These are phyloP conservation scores for Dioszegia hungarica DNA, from an alignment of 768 basidiomycete species.

Conservation along the genomic window DNA sequence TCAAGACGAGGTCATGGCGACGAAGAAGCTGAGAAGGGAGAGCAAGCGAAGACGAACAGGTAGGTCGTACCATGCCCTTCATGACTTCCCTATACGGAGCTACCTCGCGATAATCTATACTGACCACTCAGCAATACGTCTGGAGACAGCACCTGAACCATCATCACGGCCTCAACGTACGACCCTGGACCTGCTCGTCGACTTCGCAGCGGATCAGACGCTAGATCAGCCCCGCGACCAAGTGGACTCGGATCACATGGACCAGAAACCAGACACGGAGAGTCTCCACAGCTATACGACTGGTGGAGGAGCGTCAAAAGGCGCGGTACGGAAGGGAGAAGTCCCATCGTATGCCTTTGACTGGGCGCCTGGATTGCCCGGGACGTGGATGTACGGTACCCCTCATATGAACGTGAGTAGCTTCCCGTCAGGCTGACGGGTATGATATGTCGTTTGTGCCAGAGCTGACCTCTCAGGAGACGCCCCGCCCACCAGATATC, in stretches of 20 bases:
- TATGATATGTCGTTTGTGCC: neutral
- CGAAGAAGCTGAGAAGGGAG: conserved; percentile 9
- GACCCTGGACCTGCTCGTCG: conserved; percentile 11
- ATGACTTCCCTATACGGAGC: neutral
- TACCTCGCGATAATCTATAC: neutral
- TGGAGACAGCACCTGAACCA: neutral
- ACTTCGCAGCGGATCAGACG: neutral
- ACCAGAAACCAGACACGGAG: conserved; percentile 14
- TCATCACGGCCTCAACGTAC: neutral
- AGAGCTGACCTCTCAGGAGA: neutral
- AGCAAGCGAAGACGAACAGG: conserved; percentile 8
- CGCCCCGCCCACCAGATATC: neutral
- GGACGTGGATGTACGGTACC: conserved; percentile 20
- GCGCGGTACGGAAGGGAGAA: neutral
- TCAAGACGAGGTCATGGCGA: conserved; percentile 1
- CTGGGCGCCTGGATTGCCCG: conserved; percentile 26
- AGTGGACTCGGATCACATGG: neutral
- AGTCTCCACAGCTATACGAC: neutral
- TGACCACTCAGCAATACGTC: neutral
- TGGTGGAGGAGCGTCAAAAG: neutral
- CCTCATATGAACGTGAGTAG: neutral
- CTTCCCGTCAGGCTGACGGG: neutral
- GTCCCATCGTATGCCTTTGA: conserved; percentile 18
- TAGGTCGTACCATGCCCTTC: conserved; percentile 3
- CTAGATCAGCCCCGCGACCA: neutral